Percentiles rank a stretch among this genome's conserved stretches.
Conservation (phyloP, 495 filamentous ascomycete species). For the Bryoglossum gracile region DNA sequence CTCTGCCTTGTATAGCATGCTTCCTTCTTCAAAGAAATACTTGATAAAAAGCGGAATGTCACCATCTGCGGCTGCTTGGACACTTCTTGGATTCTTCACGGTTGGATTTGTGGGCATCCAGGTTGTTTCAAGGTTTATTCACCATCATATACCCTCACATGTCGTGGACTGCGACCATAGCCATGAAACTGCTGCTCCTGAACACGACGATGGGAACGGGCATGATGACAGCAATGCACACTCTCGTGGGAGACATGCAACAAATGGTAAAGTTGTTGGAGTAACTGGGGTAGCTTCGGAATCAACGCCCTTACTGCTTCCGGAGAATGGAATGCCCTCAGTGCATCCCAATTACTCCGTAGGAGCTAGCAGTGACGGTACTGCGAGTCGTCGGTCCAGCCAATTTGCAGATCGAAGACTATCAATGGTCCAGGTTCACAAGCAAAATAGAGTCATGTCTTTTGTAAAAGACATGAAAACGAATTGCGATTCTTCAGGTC, state of each 20-base stretch:
- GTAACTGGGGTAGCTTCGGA: too few relatives aligned
- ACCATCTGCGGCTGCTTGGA: conserved; percentile 58
- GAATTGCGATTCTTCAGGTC: conserved; percentile 64
- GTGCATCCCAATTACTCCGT: too few relatives aligned
- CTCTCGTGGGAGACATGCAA: conserved; percentile 6
- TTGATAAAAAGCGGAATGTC: conserved; percentile 60
- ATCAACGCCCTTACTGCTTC: conserved; percentile 29
- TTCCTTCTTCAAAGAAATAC: conserved; percentile 75
- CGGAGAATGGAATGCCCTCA: neutral
- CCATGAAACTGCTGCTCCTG: conserved; percentile 48
- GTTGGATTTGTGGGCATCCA: conserved; percentile 80
- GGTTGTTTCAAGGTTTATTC: conserved; percentile 67
- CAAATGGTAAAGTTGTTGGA: conserved; percentile 28
- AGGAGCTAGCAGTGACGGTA: too few relatives aligned
- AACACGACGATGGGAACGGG: conserved; percentile 21
- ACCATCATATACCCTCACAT: conserved; percentile 82
- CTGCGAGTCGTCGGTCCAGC: conserved; percentile 4
- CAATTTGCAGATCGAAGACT: conserved; percentile 31
- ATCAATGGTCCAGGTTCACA: conserved; percentile 37
- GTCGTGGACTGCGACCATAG: conserved; percentile 88
- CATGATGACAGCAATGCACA: conserved; percentile 23
- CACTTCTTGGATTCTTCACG: conserved; percentile 70
- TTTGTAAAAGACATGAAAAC: conserved; percentile 61
- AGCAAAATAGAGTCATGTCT: conserved; percentile 46
- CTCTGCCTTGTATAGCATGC: conserved; percentile 89